Evolutionary conservation across 805 yeast species (phyloP).

Genomic region (Starmerella gropengiesseri): DNA sequence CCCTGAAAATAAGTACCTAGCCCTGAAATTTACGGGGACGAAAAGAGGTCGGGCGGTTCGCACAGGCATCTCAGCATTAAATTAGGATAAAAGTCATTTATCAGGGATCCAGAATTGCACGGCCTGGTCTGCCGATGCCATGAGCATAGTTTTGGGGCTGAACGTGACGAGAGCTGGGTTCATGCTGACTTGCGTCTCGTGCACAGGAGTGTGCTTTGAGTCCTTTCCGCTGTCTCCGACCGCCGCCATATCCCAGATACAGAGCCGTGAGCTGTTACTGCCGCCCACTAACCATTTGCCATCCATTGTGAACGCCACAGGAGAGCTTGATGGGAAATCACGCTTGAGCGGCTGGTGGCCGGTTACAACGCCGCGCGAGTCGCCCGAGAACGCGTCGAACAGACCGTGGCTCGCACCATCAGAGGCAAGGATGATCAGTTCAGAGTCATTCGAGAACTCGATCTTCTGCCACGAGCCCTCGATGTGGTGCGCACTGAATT

Average conservation of each 20-base stretch:
- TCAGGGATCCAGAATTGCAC: conserved; percentile 36
- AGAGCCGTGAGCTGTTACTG: conserved; percentile 42
- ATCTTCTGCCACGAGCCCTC: conserved; percentile 45
- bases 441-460: conserved; percentile 74
- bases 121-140: conserved; percentile 56
- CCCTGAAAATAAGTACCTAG: too few relatives aligned
- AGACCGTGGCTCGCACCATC: conserved; percentile 48
- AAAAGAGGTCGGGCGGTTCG: too few relatives aligned
- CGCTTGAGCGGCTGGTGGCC: conserved; percentile 42
- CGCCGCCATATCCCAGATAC: conserved; percentile 40
- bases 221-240: conserved; percentile 11
- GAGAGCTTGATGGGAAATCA: conserved; percentile 34
- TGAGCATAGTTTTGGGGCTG: conserved; percentile 48
- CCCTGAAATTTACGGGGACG: conserved; percentile 5
- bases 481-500: conserved; percentile 33
- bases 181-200: conserved; percentile 19
- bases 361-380: conserved; percentile 35
- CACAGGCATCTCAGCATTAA: too few relatives aligned
- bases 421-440: conserved; percentile 47
- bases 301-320: conserved; percentile 55
- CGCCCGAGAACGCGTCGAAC: conserved; percentile 61
- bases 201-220: conserved; percentile 22
- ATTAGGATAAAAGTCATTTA: background rate
- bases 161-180: conserved; percentile 29
- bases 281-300: conserved; percentile 54